Evolutionary conservation across 768 basidiomycete species (phyloP).

Genomic region (Sarcodon aspratus): DNA sequence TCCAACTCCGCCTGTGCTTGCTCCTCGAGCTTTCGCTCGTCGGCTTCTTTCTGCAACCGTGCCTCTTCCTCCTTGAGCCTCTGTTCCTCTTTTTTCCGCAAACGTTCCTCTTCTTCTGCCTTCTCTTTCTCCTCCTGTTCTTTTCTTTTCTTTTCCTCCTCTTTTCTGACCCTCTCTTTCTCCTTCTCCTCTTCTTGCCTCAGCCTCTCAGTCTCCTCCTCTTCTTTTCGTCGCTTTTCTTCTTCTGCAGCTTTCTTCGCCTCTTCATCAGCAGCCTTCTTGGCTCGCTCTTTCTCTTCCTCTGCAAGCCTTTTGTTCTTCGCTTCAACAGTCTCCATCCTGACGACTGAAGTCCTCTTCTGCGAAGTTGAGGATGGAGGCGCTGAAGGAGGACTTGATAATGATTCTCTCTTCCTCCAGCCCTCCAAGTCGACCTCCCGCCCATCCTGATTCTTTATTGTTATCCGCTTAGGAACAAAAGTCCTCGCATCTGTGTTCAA

Average conservation of each 20-base stretch:
- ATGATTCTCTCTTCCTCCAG: constrained; percentile 34
- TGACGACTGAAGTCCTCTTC: constrained; percentile 24
- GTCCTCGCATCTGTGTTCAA: constrained; percentile 54
- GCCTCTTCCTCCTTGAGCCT: constrained; percentile 33
- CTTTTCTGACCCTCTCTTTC: constrained; percentile 27
- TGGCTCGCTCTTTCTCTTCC: constrained; percentile 18
- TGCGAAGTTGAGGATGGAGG: constrained; percentile 26
- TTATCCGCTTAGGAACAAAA: constrained; percentile 49
- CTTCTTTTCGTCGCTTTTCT: constrained; percentile 15
- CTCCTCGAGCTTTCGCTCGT: constrained; percentile 29
- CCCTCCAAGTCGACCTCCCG: constrained; percentile 49
- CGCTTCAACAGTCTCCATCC: constrained; percentile 55
- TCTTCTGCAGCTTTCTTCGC: constrained; percentile 35
- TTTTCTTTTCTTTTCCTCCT: constrained; percentile 21
- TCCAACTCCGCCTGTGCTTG: constrained; percentile 16
- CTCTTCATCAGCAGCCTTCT: constrained; percentile 21
- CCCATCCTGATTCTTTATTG: constrained; percentile 53
- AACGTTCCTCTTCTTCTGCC: constrained; percentile 24
- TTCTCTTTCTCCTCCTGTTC: constrained; percentile 22
- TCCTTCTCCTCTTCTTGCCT: constrained; percentile 39
- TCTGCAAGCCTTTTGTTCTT: constrained; percentile 36
- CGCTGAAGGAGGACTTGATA: constrained; percentile 25
- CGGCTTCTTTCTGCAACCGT: constrained; percentile 22
- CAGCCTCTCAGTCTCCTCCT: constrained; percentile 19
- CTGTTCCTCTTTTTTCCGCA: constrained; percentile 28